A percentile compares a stretch with the other conserved stretches of the same genome.
Evolutionary conservation across 768 basidiomycete species (phyloP).

Genomic region (Tylopilus plumbeoviolaceoides): DNA sequence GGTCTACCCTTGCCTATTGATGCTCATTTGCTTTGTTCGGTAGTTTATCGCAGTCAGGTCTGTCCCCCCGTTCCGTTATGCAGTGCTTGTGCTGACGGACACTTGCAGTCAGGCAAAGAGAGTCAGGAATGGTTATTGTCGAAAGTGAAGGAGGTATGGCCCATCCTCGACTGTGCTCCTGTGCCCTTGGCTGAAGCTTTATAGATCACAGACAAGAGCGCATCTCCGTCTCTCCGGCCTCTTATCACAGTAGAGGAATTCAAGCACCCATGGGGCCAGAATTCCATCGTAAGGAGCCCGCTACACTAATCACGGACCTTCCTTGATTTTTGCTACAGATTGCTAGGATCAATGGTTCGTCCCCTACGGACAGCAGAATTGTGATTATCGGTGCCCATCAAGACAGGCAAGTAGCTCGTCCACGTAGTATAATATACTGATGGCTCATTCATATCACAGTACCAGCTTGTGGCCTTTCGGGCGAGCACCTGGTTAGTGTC

Average conservation of each 20-base stretch:
- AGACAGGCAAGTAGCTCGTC: conserved; percentile 52
- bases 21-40: conserved; percentile 20
- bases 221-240: conserved; percentile 50
- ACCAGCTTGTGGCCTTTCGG: conserved; percentile 78
- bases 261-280: conserved; percentile 80
- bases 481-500: conserved; percentile 62
- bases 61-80: conserved; percentile 10
- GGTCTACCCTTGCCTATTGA: not conserved
- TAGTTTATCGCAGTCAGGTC: conserved; percentile 77
- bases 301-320: not conserved
- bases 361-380: conserved; percentile 52
- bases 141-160: conserved; percentile 57
- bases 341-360: conserved; percentile 70
- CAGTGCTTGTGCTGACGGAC: conserved; percentile 13
- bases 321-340: conserved; percentile 43
- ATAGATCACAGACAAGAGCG: conserved; percentile 63
- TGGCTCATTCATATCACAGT: conserved; percentile 29
- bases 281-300: conserved; percentile 53
- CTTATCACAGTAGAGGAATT: conserved; percentile 70
- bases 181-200: not conserved
- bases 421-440: not conserved
- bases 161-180: not conserved
- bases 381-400: conserved; percentile 79
- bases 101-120: conserved; percentile 59
- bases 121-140: conserved; percentile 76